Evolutionary conservation across 176 grass and related monocot genomes (phyloP).

Genomic region (Hordeum marinum): DNA sequence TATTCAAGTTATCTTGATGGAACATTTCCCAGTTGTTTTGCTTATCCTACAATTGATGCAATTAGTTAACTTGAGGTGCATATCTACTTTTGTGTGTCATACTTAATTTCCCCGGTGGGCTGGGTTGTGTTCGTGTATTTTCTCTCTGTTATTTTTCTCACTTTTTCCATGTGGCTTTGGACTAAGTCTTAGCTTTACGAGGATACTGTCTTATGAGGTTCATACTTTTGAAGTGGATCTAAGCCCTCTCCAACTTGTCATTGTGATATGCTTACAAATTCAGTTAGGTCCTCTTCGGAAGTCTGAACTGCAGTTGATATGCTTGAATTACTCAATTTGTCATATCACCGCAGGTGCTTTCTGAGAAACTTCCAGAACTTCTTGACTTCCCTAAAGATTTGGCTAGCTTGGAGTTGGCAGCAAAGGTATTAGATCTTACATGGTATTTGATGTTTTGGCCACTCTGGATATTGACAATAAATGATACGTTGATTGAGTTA

Average conservation of each 20-base stretch:
- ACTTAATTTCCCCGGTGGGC: neutral
- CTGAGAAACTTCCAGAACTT: conserved; percentile 95
- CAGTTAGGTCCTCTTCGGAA: neutral
- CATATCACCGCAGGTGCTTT: conserved; percentile 61
- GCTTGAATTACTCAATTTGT: conserved; percentile 15
- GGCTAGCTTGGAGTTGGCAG: conserved; percentile 73
- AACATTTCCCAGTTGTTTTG: neutral
- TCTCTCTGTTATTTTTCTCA: conserved; percentile 17
- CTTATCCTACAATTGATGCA: neutral
- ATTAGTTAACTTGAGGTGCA: conserved; percentile 11
- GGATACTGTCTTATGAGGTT: neutral
- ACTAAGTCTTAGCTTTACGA: conserved; percentile 3
- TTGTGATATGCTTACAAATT: neutral
- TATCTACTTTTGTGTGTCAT: conserved; percentile 2
- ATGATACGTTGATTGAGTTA: conserved; percentile 18
- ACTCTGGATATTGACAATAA: conserved; percentile 4
- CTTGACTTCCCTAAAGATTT: conserved; percentile 93
- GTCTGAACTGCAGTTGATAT: neutral
- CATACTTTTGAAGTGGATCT: neutral
- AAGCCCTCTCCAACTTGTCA: neutral
- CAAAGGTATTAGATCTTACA: conserved; percentile 55
- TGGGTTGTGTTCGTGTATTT: neutral
- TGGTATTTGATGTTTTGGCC: conserved; percentile 1
- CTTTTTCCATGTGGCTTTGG: neutral
- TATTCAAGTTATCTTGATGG: conserved; percentile 1